phyloP scores from a whole-genome alignment of 495 filamentous ascomycete genomes.

The Penicillium mononematosum region DNA sequence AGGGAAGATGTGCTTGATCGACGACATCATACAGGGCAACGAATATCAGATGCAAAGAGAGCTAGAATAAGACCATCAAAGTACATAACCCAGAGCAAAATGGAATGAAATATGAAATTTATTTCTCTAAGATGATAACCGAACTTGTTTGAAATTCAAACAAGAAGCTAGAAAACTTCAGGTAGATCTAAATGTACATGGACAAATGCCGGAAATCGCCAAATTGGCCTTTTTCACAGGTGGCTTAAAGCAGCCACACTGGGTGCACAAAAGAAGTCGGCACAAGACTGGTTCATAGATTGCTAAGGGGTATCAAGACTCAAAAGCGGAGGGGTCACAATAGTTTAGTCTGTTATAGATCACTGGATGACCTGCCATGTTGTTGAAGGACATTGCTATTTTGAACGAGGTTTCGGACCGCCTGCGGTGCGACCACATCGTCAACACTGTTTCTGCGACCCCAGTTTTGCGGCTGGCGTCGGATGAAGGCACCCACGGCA shows the following conservation, averaged over 20 bases:
- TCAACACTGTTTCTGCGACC: conserved; percentile 76
- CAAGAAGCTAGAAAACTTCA: not conserved
- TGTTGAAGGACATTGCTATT: conserved; percentile 17
- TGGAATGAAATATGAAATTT: not conserved
- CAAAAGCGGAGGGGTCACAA: not conserved
- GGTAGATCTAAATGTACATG: not conserved
- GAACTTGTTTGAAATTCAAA: not conserved
- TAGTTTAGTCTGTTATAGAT: conserved; percentile 5
- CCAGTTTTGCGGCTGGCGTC: conserved; percentile 88
- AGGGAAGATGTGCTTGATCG: not conserved
- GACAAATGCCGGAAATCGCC: not conserved
- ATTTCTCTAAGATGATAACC: conserved; percentile 1
- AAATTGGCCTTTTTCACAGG: not conserved
- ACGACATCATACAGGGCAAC: not conserved
- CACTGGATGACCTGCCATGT: conserved; percentile 20
- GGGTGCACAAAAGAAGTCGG: not conserved
- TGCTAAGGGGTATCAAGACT: conserved; percentile 15
- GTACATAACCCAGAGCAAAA: not conserved
- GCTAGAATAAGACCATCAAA: not conserved
- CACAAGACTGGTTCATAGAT: conserved; percentile 1
- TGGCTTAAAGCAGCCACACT: not conserved
- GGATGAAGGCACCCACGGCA: conserved; percentile 93
- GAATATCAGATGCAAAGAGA: not conserved
- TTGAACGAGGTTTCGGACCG: conserved; percentile 27
- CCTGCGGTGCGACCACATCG: conserved; percentile 37